Evolutionary conservation across 2,329 filamentous ascomycete genomes (phyloP).

Genomic region (Ceratocystis ficicola): DNA sequence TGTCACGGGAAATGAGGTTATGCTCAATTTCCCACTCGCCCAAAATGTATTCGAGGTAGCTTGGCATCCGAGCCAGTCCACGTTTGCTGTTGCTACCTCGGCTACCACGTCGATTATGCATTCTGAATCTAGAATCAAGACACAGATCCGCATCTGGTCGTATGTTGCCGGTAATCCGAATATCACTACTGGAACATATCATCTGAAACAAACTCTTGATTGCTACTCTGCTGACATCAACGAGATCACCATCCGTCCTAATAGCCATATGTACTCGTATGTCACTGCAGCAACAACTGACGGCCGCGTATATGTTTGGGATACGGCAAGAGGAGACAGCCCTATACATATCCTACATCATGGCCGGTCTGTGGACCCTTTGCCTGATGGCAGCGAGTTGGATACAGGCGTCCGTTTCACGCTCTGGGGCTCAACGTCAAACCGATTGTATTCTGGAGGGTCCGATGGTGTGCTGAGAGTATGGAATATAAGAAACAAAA

Average conservation of each 20-base stretch:
- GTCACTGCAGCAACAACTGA: slow-evolving; percentile 51
- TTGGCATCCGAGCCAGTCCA: slow-evolving; percentile 46
- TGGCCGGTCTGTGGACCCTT: slow-evolving; percentile 34
- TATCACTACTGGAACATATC: slow-evolving; percentile 25
- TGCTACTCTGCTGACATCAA: slow-evolving; percentile 51
- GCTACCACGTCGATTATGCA: slow-evolving; percentile 34
- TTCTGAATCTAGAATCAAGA: slow-evolving; percentile 36
- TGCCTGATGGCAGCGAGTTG: slow-evolving; percentile 39
- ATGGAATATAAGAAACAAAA: slow-evolving; percentile 43
- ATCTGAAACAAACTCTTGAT: slow-evolving; percentile 43
- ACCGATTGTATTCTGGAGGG: slow-evolving; percentile 51
- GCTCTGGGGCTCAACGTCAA: slow-evolving; percentile 45
- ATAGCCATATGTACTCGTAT: slow-evolving; percentile 39
- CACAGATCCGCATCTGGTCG: slow-evolving; percentile 41
- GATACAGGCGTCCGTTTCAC: slow-evolving; percentile 54
- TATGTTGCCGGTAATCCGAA: not conserved
- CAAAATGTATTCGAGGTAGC: slow-evolving; percentile 53
- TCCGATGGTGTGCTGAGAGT: slow-evolving; percentile 52
- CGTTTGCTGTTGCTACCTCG: slow-evolving; percentile 48
- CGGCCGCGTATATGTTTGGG: slow-evolving; percentile 51
- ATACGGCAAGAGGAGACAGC: slow-evolving; percentile 43
- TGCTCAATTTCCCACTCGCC: slow-evolving; percentile 39
- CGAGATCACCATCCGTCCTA: slow-evolving; percentile 48
- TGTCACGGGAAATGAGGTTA: slow-evolving; percentile 33
- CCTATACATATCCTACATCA: slow-evolving; percentile 46